Evolutionary conservation across 2,329 filamentous ascomycete species (phyloP), one percentile per base, ranked within the genome.

Genomic region (Ophiostoma tasmaniense): DNA sequence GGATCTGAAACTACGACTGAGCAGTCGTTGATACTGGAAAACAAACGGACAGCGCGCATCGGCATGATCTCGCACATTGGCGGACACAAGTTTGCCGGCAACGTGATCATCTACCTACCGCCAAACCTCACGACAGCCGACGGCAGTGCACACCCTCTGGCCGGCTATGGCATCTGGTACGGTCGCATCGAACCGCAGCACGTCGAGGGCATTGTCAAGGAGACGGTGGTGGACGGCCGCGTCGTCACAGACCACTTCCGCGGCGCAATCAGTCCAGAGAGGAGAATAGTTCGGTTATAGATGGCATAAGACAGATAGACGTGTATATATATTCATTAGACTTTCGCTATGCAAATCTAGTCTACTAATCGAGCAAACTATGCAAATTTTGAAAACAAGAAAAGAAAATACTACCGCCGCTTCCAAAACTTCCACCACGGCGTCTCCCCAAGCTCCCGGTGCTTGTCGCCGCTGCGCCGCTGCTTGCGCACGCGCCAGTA

Each of bases 51-150:
- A 0, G 90, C 87, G 1, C 80, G 88, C 65, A 84, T 93, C 0
- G 91, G 86, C 0, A 75, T 89, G 68, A 90, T 93, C 68, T 92
- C 89, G 71, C 92, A 96, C 74, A 88, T 96, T 67, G 91, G 91
- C 0, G 92, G 92, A 0, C 92, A 96, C 78, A 93, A 93, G 76
- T 94, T 89, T 76, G 92, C 92, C 0, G 92, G 92, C 1, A 96
- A 96, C 76, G 85, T 94, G 45, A 92, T 95, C 65, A 79, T 95
- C 1, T 95, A 95, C 74, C 76, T 95, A 5, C 91, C 92, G 4
- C 89, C 88, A 0, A 75, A 75, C 0, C 70, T 81, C 71, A 80
- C 76, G 71, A 77, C 76, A 2, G 73, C 70, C 37, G 79, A 78
- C 3, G 83, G 81, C 4, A 72, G 72, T 17, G 85, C 73, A 11